These are phyloP conservation scores for Phylloporus sp. DNA, from an alignment of 768 basidiomycete genomes.

Conservation along the genomic window DNA sequence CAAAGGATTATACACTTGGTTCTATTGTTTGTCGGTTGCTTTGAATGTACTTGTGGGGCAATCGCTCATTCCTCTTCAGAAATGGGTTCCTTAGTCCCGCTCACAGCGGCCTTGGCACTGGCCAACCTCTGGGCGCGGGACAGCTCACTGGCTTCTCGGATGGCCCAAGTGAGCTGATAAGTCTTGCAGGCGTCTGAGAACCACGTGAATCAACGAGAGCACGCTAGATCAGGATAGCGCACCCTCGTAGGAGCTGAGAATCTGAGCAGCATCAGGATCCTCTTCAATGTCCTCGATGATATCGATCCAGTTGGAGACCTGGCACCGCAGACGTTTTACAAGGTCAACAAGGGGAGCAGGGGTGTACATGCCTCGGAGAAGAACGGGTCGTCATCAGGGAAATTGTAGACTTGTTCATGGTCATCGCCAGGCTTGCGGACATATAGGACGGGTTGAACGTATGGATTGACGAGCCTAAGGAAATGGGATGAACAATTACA, in stretches of 20 bases:
- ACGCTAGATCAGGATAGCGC: background rate
- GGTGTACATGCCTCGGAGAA: slow-evolving; percentile 68
- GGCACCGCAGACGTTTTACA: background rate
- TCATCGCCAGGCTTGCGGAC: slow-evolving; percentile 84
- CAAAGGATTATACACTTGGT: background rate
- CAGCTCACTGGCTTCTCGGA: slow-evolving; percentile 73
- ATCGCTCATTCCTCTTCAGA: slow-evolving; percentile 24
- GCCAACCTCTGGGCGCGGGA: slow-evolving; percentile 48
- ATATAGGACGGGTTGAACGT: slow-evolving; percentile 85
- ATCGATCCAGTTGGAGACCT: slow-evolving; percentile 83
- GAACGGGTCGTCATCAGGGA: slow-evolving; percentile 86
- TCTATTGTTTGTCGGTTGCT: background rate
- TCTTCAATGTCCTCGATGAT: slow-evolving; percentile 87
- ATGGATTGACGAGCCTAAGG: slow-evolving; percentile 85
- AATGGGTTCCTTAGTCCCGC: slow-evolving; percentile 24
- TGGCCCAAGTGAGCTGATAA: slow-evolving; percentile 93
- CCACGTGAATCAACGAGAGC: background rate
- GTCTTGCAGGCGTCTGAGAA: slow-evolving; percentile 75
- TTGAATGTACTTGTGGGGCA: background rate
- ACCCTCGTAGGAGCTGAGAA: slow-evolving; percentile 86
- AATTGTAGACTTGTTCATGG: slow-evolving; percentile 62
- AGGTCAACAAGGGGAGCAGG: background rate
- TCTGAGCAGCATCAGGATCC: slow-evolving; percentile 73
- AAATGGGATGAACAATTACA: slow-evolving; percentile 5
- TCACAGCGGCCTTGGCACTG: slow-evolving; percentile 30